Conservation (phyloP, 2,329 filamentous ascomycete species). For the Fragosphaeria purpurea region DNA sequence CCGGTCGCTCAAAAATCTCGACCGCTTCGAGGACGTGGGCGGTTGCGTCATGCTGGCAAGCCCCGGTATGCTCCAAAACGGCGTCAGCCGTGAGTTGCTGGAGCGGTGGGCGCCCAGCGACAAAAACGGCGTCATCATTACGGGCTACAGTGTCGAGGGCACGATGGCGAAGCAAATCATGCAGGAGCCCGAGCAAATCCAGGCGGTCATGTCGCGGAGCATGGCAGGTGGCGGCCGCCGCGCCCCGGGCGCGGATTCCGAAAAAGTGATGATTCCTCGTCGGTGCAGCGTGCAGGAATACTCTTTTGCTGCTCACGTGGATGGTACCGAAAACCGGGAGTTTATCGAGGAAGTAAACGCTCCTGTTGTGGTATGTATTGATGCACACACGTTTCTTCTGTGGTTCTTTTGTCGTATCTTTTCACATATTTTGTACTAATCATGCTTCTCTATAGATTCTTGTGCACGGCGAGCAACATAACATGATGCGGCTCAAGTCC, state of each 20-base stretch:
- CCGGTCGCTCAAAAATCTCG: constrained; percentile 80
- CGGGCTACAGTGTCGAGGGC: constrained; percentile 94
- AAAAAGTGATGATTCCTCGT: constrained; percentile 83
- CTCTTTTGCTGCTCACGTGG: constrained; percentile 93
- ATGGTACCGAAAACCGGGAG: constrained; percentile 88
- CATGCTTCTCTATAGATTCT: constrained; percentile 53
- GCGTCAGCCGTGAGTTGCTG: constrained; percentile 82
- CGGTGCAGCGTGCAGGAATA: constrained; percentile 90
- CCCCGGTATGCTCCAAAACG: constrained; percentile 96
- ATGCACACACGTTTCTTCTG: background rate
- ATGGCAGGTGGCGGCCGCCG: constrained; percentile 49
- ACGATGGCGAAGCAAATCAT: constrained; percentile 97
- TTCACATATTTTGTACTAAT: constrained; percentile 6
- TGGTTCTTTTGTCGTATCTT: background rate
- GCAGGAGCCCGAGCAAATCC: constrained; percentile 89
- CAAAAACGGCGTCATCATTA: constrained; percentile 97
- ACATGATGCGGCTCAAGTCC: constrained; percentile 95
- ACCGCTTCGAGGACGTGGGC: constrained; percentile 92
- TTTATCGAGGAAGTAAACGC: constrained; percentile 93
- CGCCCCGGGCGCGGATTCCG: constrained; percentile 58
- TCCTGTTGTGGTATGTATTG: constrained; percentile 71
- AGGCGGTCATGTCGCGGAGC: constrained; percentile 78
- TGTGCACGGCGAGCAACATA: constrained; percentile 93
- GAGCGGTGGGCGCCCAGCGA: constrained; percentile 95
- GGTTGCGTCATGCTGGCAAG: constrained; percentile 95